These are phyloP conservation scores for Exidia glandulosa DNA, from an alignment of 768 basidiomycete species.

Conservation along the genomic window DNA sequence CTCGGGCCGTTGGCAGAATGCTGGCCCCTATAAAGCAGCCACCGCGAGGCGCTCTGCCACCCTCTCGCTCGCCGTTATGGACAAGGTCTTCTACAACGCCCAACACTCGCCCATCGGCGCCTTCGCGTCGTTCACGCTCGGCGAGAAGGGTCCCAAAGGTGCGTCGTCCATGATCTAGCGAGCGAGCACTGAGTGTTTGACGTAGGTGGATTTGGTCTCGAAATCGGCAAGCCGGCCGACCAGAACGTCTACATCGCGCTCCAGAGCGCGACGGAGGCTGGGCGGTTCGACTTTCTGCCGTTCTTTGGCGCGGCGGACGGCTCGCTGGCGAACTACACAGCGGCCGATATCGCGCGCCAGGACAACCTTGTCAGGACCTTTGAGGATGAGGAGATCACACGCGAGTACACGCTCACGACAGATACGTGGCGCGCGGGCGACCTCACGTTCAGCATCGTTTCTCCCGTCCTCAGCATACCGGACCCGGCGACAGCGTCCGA, in stretches of 20 bases:
- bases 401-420: neutral
- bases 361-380: neutral
- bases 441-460: neutral
- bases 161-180: neutral
- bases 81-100: neutral
- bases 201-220: neutral
- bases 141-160: slow-evolving; percentile 1
- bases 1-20: no score
- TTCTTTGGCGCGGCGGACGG: neutral
- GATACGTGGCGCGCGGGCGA: neutral
- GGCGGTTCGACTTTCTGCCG: neutral
- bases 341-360: neutral
- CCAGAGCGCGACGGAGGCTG: neutral
- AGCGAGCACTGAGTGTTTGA: no score
- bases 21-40: neutral
- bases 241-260: neutral
- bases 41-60: neutral
- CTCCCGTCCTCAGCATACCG: neutral
- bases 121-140: neutral
- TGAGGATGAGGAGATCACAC: neutral
- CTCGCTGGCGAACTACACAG: neutral
- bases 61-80: neutral
- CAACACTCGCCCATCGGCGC: slow-evolving; percentile 1
- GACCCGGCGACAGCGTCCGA: neutral
- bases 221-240: neutral